These are phyloP conservation scores for Phytophthora citricola DNA, from an alignment of 352 stramenopile genomes.

Conservation along the genomic window DNA sequence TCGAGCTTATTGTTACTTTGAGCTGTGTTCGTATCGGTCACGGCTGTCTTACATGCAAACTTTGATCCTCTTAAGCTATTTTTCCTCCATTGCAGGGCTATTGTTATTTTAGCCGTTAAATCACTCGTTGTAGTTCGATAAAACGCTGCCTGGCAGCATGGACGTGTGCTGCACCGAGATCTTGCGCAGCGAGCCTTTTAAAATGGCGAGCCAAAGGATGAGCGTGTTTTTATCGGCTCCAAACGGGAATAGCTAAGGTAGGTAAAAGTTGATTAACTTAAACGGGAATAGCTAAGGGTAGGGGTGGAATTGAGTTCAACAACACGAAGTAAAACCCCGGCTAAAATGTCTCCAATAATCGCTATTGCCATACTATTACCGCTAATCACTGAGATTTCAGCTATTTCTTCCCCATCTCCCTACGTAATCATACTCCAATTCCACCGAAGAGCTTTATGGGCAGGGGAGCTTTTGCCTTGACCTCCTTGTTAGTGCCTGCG, in stretches of 20 bases:
- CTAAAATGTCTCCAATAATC: conserved; percentile 3
- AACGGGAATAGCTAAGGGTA: neutral
- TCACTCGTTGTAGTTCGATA: conserved; percentile 2
- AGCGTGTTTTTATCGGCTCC: no score
- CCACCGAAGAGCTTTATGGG: neutral
- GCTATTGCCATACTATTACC: conserved; percentile 7
- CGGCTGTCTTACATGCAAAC: no score
- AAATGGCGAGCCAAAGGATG: no score
- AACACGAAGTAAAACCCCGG: conserved; percentile 11
- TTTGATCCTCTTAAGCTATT: no score
- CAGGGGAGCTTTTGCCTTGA: no score
- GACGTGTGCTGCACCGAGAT: neutral
- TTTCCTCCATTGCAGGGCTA: neutral
- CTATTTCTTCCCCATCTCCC: conserved; percentile 6
- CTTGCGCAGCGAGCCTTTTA: no score
- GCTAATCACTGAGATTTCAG: neutral
- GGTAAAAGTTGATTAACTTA: no score
- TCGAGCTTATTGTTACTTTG: no score
- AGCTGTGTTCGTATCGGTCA: no score
- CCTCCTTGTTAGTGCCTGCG: neutral
- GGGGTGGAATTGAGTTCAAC: neutral
- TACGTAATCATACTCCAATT: conserved; percentile 6
- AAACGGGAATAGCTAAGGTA: no score
- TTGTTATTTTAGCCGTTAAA: conserved; percentile 6
- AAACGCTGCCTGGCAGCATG: conserved; percentile 2